These are phyloP conservation scores for Penicillium soppii DNA, from an alignment of 495 filamentous ascomycete genomes.

Conservation along the genomic window DNA sequence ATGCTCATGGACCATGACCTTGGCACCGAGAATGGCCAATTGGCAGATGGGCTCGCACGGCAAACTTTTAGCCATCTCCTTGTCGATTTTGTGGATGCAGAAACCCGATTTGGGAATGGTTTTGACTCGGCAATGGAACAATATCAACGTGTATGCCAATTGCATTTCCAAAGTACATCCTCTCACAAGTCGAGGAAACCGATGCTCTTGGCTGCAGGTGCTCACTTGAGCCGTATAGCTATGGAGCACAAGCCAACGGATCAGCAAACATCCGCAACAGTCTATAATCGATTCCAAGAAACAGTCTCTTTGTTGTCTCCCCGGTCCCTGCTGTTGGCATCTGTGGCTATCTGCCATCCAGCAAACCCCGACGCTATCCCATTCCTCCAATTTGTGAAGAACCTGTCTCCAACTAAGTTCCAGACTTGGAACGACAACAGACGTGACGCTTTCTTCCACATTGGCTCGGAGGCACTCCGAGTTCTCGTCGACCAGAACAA, in stretches of 20 bases:
- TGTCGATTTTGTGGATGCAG: slow-evolving; percentile 30
- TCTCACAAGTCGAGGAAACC: slow-evolving; percentile 12
- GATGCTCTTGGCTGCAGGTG: slow-evolving; percentile 26
- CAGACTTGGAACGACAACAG: slow-evolving; percentile 18
- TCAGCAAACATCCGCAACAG: slow-evolving; percentile 18
- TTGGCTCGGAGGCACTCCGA: slow-evolving; percentile 37
- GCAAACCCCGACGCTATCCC: slow-evolving; percentile 29
- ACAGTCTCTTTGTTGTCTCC: slow-evolving; percentile 27
- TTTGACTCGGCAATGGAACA: slow-evolving; percentile 28
- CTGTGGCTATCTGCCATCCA: slow-evolving; percentile 38
- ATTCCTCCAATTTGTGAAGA: slow-evolving; percentile 28
- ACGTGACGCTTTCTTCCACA: slow-evolving; percentile 27
- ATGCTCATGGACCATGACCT: slow-evolving; percentile 32
- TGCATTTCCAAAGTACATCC: slow-evolving; percentile 13
- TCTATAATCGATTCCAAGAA: slow-evolving; percentile 33
- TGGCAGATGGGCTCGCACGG: slow-evolving; percentile 21
- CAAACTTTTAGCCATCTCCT: slow-evolving; percentile 29
- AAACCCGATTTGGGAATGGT: slow-evolving; percentile 35
- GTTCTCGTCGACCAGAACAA: slow-evolving; percentile 34
- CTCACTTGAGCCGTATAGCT: slow-evolving; percentile 23
- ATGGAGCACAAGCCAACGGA: slow-evolving; percentile 16
- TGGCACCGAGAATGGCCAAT: slow-evolving; percentile 24
- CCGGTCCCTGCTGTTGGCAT: slow-evolving; percentile 20
- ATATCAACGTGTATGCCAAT: slow-evolving; percentile 29
- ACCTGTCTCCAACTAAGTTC: slow-evolving; percentile 10